Base-by-base conservation (phyloP, 2,329 filamentous ascomycete species). In the Stemphylium lycopersici region DNA sequence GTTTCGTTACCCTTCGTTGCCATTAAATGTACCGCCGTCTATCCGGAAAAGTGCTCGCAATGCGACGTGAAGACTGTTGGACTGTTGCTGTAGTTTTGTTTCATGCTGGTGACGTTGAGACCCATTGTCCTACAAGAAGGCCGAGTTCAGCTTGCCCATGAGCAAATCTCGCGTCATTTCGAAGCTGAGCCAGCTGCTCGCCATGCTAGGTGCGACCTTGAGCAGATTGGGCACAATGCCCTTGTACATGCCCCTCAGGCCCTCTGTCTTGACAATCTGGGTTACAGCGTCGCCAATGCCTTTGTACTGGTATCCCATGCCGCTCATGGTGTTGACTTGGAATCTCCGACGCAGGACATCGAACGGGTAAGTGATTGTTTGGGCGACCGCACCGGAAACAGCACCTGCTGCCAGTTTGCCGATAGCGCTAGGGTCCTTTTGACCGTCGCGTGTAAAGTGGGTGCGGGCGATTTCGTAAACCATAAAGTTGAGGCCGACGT, bases 301-400 rank as follows among this genome's bases (percentile, higher is more conserved):
- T 69, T 90, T 92, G 80, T 99, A 99, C 73, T 93, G 87, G 77
- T 97, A 98, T 45, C 95, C 95, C 87, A 99, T 93, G 46, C 95
- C 95, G 42, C 90, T 91, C 95, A 99, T 99, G 48, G 95, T 97
- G 78, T 99, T 99, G 79, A 99, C 95, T 73, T 99, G 95, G 75
- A 99, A 99, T 45, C 95, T 86, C 56, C 95, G 87, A 29, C 95
- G 90, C 49, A 99, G 82, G 2, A 99, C 93, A 72, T 96, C 93
- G 73, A 99, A 97, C 58, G 95, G 95, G 78, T 99, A 99, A 70
- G 95, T 99, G 83, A 90, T 96, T 2, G 93, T 98, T 76, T 99
- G 95, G 37, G 95, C 95, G 47, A 99, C 90, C 24, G 91, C 95
- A 34, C 95, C 95, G n/a, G 93, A 96, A 47, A 98, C 86, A 12